Evolutionary conservation across 2,329 filamentous ascomycete genomes (phyloP), one percentile per base, ranked within the genome.

Genomic region (Beauveria sp.): DNA sequence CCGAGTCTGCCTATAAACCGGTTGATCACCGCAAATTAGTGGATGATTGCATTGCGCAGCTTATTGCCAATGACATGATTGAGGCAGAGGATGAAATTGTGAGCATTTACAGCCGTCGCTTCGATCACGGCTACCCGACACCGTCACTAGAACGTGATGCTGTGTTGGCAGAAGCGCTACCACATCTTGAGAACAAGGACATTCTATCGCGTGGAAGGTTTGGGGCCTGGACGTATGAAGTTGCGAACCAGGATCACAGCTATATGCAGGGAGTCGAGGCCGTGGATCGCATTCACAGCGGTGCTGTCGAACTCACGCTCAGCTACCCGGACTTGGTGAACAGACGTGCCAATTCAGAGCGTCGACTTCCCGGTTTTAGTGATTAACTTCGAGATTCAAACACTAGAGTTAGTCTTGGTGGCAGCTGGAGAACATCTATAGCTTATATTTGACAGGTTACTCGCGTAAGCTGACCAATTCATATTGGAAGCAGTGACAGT

Each of bases 281-380:
- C 53, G 91, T 87, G 48, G 93, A 97, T 79, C 86, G 90, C 79
- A 91, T 96, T 72, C 85, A 92, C 76, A 92, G 88, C 75, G 93
- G 93, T 67, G 88, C 90, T 46, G 89, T 92, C 49, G 93, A 97
- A 83, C 80, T 96, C 71, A 96, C 93, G 34, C 85, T 96, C 73
- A 96, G 96, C 83, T 95, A 96, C 81, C 93, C 92, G 63, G 92
- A 96, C 79, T 96, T 96, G 73, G 92, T 97, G 81, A 97, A 97
- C 79, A 76, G 76, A 62, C 85, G 88, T 69, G 77, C 82, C 73
- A 91, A 91, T 80, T 69, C 64, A 50, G 59, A 54, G 59, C 50
- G 59, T 28, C 50, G 50, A 14, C 28, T 52, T 14, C 31, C 31
- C 12, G 31, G 12, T 1, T 14, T 34, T 5, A 14, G 12, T 34